Conservation (phyloP, 1,284 basidiomycete genomes). For the Papiliotrema flavescens region DNA sequence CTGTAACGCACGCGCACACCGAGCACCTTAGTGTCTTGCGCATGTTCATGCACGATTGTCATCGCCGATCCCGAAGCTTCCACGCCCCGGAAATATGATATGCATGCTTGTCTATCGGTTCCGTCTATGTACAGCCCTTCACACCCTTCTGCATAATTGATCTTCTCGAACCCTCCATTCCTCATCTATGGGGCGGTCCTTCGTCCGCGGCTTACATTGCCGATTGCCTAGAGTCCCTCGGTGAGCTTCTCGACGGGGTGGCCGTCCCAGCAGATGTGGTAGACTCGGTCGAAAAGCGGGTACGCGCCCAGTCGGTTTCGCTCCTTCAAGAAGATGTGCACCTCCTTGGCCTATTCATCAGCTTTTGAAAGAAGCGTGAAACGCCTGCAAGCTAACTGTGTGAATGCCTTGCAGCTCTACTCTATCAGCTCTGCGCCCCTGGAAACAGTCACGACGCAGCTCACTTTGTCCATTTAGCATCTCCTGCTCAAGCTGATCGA, state of each 20-base stretch:
- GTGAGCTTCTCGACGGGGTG: constrained; percentile 48
- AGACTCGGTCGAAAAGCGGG: constrained; percentile 56
- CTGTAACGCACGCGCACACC: too few relatives aligned
- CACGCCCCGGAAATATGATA: too few relatives aligned
- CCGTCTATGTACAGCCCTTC: too few relatives aligned
- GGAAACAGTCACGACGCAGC: constrained; percentile 8
- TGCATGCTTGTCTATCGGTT: too few relatives aligned
- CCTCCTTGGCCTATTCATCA: constrained; percentile 48
- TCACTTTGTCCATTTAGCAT: constrained; percentile 57
- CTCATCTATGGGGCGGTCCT: too few relatives aligned
- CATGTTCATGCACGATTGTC: too few relatives aligned
- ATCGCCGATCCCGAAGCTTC: too few relatives aligned
- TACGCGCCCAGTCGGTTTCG: constrained; percentile 53
- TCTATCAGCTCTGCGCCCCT: not conserved
- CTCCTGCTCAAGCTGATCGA: constrained; percentile 55
- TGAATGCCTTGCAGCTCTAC: constrained; percentile 54
- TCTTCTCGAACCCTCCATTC: too few relatives aligned
- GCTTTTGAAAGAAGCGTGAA: not conserved
- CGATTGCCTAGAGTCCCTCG: constrained; percentile 22
- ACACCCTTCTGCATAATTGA: too few relatives aligned
- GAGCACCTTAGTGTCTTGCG: too few relatives aligned
- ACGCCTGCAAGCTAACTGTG: constrained; percentile 34
- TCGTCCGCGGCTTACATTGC: too few relatives aligned
- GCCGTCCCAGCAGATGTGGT: constrained; percentile 49
- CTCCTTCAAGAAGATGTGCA: constrained; percentile 54